Evolutionary conservation across 768 basidiomycete species (phyloP), one percentile per base, ranked within the genome.

Genomic region (Leccinum subgranulosum): DNA sequence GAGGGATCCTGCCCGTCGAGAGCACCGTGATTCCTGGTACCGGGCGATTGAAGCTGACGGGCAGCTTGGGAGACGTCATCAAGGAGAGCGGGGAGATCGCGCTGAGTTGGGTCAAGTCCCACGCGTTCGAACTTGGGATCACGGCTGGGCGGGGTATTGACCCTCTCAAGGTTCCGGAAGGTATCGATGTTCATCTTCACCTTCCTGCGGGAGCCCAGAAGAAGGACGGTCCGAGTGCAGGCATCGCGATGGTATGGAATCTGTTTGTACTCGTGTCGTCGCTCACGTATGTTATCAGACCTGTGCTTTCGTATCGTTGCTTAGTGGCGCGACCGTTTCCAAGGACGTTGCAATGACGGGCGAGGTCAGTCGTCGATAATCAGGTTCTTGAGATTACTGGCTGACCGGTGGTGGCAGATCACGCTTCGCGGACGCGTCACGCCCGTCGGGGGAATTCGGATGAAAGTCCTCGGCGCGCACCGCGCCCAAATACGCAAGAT

Each of bases 181-280:
- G 78, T 21, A 82, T 94, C 48, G 93, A 98, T 66, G 75, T 98
- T 10, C 94, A 98, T 65, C 75, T 94, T 15, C 94, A 97, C 67
- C 76, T 96, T 9, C 95, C 94, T 1, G 82, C 90, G 1, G 95
- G 94, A 0, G 90, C 92, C 2, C 89, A 94, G 72, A 92, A 87
- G 81, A 97, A 96, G 75, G 94, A 96, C 65, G 94, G 94, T 0
- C 93, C 94, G 0, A 92, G 89, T 66, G 94, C 93, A 0, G 94
- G 94, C 2, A 79, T 95, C 23, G 90, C 91, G 1, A 93, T 95
- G 84, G 90, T 92, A 59, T 57, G 77, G 4, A 67, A 48, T 15
- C 12, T 0, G n/a, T 31, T 8, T 25, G 29, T 41, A 17, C 2
- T n/a, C 46, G 23, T 41, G n/a, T 58, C 31, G 17, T 58, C 31